phyloP scores from a whole-genome alignment of 805 yeast species.

The Candida tallmaniae region DNA sequence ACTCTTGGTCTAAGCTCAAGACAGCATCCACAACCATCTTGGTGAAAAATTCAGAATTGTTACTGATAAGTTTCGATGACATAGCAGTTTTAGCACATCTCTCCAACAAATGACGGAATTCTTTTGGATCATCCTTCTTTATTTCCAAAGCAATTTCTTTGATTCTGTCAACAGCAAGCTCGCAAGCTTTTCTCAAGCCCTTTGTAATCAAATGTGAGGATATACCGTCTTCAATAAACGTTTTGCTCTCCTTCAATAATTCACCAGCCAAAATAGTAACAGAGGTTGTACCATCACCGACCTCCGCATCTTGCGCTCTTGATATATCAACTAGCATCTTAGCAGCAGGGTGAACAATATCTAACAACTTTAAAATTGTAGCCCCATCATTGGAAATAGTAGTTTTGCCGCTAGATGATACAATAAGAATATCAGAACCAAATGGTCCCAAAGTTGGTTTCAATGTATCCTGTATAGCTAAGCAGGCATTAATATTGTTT shows the following conservation, averaged over 20 bases:
- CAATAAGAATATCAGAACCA: slow-evolving; percentile 93
- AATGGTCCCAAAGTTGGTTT: slow-evolving; percentile 95
- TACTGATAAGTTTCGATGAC: slow-evolving; percentile 90
- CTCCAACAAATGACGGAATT: slow-evolving; percentile 70
- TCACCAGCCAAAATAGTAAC: slow-evolving; percentile 96
- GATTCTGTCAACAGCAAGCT: slow-evolving; percentile 68
- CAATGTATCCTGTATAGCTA: slow-evolving; percentile 94
- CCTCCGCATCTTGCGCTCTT: slow-evolving; percentile 96
- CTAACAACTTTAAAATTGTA: slow-evolving; percentile 84
- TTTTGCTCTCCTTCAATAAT: slow-evolving; percentile 82
- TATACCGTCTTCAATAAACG: slow-evolving; percentile 93
- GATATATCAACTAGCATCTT: slow-evolving; percentile 91
- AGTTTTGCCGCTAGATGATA: slow-evolving; percentile 75
- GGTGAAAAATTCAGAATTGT: slow-evolving; percentile 84
- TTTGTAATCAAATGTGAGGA: slow-evolving; percentile 84
- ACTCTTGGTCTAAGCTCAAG: slow-evolving; percentile 74
- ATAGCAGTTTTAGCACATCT: slow-evolving; percentile 96
- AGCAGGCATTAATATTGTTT: slow-evolving; percentile 92
- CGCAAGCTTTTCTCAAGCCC: slow-evolving; percentile 81
- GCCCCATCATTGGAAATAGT: slow-evolving; percentile 99
- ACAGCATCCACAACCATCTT: slow-evolving; percentile 98
- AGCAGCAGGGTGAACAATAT: slow-evolving; percentile 98
- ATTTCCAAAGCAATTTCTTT: slow-evolving; percentile 73
- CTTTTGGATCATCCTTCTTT: slow-evolving; percentile 41
- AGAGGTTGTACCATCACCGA: slow-evolving; percentile 97